Percentiles rank a stretch among this genome's conserved stretches.
These are phyloP conservation scores for Nannizziopsis barbatae DNA, from an alignment of 2,329 filamentous ascomycete genomes.

Conservation along the genomic window DNA sequence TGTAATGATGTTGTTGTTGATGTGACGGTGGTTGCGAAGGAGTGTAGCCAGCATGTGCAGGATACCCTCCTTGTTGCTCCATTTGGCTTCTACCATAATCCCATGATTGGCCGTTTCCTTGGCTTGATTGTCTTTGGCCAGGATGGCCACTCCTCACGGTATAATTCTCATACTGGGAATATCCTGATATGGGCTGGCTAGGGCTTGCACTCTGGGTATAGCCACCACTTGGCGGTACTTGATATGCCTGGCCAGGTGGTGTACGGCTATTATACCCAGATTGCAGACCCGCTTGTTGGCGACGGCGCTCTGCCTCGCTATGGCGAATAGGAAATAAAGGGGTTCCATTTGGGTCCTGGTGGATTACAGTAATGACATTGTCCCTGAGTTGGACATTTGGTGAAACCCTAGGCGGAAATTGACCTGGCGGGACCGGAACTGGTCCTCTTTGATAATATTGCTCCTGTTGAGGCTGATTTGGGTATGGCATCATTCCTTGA, in stretches of 20 bases:
- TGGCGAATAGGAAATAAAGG: conserved; percentile 15
- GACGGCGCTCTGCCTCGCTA: conserved; percentile 12
- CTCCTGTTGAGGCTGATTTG: conserved; percentile 3
- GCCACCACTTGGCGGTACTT: conserved; percentile 3
- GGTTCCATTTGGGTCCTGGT: conserved; percentile 13
- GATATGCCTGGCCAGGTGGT: conserved; percentile 12
- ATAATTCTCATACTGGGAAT: conserved; percentile 9
- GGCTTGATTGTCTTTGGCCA: conserved; percentile 8
- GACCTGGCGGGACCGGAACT: conserved; percentile 6
- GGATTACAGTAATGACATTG: conserved; percentile 14
- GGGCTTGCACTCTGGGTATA: conserved; percentile 8
- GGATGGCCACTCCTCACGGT: not conserved
- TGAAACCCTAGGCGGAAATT: conserved; percentile 8
- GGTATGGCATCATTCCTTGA: conserved; percentile 9
- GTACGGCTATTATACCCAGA: conserved; percentile 6
- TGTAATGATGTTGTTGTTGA: conserved; percentile 12
- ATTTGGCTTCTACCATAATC: conserved; percentile 9
- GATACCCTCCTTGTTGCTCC: conserved; percentile 6
- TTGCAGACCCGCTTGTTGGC: conserved; percentile 5
- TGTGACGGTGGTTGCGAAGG: conserved; percentile 8
- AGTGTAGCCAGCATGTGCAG: conserved; percentile 4
- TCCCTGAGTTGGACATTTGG: conserved; percentile 6
- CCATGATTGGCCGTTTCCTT: conserved; percentile 11
- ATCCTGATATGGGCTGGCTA: conserved; percentile 7
- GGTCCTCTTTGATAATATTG: conserved; percentile 8